Conservation (phyloP, 129 eudicot genomes). For the Chrysanthemum seticuspe region DNA sequence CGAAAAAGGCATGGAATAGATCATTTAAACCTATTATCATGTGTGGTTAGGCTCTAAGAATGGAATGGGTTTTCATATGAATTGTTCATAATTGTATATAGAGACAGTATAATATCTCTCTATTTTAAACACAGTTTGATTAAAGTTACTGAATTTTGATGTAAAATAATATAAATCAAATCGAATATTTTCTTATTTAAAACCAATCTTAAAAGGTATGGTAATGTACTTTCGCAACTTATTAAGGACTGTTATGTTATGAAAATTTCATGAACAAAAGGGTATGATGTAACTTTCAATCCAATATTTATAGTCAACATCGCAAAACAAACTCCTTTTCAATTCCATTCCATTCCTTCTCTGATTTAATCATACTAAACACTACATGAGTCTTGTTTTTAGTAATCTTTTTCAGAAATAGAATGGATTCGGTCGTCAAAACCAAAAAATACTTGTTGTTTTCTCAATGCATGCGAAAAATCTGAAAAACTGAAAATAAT, state of each 20-base stretch:
- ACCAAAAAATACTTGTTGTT: too few species aligned
- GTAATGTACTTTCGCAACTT: neutral
- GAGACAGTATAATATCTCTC: neutral
- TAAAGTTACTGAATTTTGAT: neutral
- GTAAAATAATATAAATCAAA: neutral
- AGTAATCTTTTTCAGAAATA: too few species aligned
- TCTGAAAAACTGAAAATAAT: neutral
- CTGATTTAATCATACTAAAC: neutral
- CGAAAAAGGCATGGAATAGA: neutral
- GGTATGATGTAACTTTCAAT: neutral
- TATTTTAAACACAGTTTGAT: neutral
- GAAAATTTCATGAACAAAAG: neutral
- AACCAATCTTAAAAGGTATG: neutral
- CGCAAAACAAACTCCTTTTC: neutral
- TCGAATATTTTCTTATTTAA: neutral
- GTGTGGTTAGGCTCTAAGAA: neutral
- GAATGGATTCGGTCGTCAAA: too few species aligned
- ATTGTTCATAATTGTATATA: neutral
- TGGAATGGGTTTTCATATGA: neutral
- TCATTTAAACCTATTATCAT: neutral
- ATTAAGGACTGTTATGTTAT: neutral
- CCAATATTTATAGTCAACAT: neutral
- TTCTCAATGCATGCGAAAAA: slow-evolving; percentile 10
- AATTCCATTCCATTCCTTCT: neutral
- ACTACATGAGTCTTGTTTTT: neutral